Evolutionary conservation across 305 asterid species (phyloP).

Genomic region (Striga hermonthica): DNA sequence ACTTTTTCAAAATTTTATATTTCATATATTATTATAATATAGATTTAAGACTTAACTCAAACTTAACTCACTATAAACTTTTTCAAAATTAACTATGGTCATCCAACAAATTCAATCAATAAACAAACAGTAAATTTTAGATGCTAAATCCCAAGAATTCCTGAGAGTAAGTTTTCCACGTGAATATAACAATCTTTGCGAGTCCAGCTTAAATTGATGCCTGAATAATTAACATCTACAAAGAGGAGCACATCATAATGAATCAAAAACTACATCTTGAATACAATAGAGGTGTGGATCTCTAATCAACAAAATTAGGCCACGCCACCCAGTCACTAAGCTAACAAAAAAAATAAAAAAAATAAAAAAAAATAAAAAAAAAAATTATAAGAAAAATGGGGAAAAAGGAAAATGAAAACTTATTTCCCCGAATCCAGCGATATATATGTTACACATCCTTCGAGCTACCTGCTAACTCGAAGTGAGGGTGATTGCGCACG

Average conservation of each 20-base stretch:
- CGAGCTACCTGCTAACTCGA: conserved; percentile 57
- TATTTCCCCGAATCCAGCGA: conserved; percentile 63
- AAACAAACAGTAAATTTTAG: too few species aligned
- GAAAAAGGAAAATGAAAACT: conserved; percentile 25
- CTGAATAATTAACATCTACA: conserved; percentile 26
- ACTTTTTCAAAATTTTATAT: too few species aligned
- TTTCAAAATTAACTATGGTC: too few species aligned
- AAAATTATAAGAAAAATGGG: neutral
- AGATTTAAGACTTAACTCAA: too few species aligned
- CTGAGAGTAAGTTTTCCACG: too few species aligned
- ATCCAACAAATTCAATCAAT: too few species aligned
- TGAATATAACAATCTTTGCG: neutral
- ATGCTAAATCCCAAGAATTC: too few species aligned
- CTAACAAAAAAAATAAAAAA: conserved; percentile 31
- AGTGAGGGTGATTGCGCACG: conserved; percentile 31
- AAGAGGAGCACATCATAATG: conserved; percentile 27
- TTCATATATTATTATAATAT: too few species aligned
- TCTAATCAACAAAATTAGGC: conserved; percentile 35
- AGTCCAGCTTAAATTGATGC: neutral
- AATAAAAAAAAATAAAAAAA: neutral
- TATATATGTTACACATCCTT: conserved; percentile 75
- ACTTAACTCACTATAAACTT: too few species aligned
- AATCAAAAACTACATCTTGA: conserved; percentile 35
- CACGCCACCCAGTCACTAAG: conserved; percentile 43
- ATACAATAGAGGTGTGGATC: conserved; percentile 30